A percentile compares a stretch with the other conserved stretches of the same genome.
Evolutionary conservation across 2,329 filamentous ascomycete species (phyloP).

Genomic region (Tolypocladium amazonense): DNA sequence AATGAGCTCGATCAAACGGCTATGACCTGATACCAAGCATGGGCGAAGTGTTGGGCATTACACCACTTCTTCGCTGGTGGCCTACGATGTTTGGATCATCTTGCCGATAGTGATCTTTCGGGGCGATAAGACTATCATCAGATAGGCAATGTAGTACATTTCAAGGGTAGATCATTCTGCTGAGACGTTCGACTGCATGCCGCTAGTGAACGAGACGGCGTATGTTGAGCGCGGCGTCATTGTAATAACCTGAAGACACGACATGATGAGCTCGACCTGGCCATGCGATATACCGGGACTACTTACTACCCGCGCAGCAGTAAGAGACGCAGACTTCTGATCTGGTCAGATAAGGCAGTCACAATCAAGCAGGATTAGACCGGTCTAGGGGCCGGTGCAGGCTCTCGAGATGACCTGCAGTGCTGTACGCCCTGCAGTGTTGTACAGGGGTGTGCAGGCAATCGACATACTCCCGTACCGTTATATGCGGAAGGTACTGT

Average conservation of each 20-base stretch:
- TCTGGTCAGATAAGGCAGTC: too few relatives aligned
- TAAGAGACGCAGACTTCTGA: too few relatives aligned
- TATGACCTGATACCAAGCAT: neutral
- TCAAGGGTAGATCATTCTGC: constrained; percentile 1
- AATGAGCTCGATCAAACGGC: neutral
- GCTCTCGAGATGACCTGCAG: too few relatives aligned
- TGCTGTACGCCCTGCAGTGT: too few relatives aligned
- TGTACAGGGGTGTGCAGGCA: too few relatives aligned
- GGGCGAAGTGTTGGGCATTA: neutral
- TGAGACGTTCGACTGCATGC: constrained; percentile 22
- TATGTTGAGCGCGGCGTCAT: constrained; percentile 21
- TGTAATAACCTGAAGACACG: constrained; percentile 5
- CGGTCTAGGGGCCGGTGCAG: too few relatives aligned
- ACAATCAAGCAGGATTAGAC: too few relatives aligned
- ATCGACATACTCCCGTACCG: too few relatives aligned
- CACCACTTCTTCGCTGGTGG: neutral
- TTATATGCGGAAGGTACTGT: too few relatives aligned
- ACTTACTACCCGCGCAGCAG: too few relatives aligned
- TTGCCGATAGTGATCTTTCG: neutral
- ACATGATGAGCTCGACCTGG: too few relatives aligned
- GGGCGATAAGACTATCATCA: neutral
- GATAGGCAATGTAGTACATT: neutral
- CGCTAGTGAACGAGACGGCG: constrained; percentile 20
- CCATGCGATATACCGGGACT: too few relatives aligned
- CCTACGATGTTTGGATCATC: neutral